phyloP scores from a whole-genome alignment of 2,329 filamentous ascomycete species.

The Ramichloridium luteum region DNA sequence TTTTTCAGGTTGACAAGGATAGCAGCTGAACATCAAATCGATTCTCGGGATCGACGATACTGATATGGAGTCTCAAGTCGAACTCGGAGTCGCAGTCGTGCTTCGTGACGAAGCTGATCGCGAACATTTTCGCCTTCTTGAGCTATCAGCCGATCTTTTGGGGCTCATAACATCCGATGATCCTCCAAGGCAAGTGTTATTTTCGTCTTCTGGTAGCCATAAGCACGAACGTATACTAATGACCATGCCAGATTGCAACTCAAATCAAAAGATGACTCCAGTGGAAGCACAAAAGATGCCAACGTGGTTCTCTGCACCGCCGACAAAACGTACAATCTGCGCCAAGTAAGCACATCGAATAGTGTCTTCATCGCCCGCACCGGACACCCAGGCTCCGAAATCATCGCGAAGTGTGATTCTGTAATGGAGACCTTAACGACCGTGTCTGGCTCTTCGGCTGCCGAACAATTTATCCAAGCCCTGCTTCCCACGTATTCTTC shows the following conservation, averaged over 20 bases:
- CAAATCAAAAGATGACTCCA: conserved; percentile 23
- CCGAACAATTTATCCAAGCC: conserved; percentile 26
- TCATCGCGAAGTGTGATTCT: conserved; percentile 33
- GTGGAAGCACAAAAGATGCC: conserved; percentile 19
- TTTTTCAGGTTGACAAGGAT: too few species aligned
- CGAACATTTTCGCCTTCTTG: conserved; percentile 46
- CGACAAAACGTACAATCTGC: conserved; percentile 45
- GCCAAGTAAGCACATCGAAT: conserved; percentile 55
- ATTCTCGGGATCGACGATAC: neutral
- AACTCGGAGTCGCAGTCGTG: conserved; percentile 29
- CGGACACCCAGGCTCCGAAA: conserved; percentile 25
- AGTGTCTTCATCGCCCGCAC: conserved; percentile 42
- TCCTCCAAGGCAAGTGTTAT: conserved; percentile 27
- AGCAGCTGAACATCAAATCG: too few species aligned
- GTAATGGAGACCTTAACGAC: conserved; percentile 31
- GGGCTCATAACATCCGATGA: conserved; percentile 40
- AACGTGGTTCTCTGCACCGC: conserved; percentile 48
- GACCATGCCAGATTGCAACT: conserved; percentile 28
- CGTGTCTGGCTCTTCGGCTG: conserved; percentile 24
- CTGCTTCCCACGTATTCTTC: conserved; percentile 29
- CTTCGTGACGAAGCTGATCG: conserved; percentile 31
- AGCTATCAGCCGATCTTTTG: conserved; percentile 47
- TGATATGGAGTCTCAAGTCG: conserved; percentile 33
- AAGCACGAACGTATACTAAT: conserved; percentile 3
- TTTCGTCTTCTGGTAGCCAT: too few species aligned